Percentiles rank a stretch among this genome's conserved stretches.
Evolutionary conservation across 371 early-diverging fungal genomes (phyloP).

Genomic region (Lichtheimia ramosa): DNA sequence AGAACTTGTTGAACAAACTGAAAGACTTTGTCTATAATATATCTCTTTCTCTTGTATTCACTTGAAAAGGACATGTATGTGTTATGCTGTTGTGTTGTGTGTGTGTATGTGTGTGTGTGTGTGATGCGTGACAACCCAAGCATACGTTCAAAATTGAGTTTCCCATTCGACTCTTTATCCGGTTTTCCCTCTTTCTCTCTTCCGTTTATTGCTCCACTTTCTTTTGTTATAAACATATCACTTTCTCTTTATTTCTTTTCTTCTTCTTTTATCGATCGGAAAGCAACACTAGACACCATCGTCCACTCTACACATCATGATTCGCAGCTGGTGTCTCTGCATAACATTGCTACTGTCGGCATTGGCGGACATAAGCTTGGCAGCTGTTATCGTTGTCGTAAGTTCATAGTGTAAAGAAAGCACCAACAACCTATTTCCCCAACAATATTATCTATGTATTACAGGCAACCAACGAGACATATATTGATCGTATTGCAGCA

Average conservation of each 20-base stretch:
- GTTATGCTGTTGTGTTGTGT: background rate
- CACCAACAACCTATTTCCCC: background rate
- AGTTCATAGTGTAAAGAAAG: background rate
- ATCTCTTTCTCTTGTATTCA: no score
- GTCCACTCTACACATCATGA: slow-evolving; percentile 5
- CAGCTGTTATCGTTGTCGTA: slow-evolving; percentile 19
- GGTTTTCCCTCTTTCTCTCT: slow-evolving; percentile 4
- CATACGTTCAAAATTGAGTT: background rate
- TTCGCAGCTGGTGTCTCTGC: slow-evolving; percentile 3
- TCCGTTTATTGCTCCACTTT: slow-evolving; percentile 8
- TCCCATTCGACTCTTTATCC: background rate
- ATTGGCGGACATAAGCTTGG: slow-evolving; percentile 6
- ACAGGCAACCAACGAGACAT: slow-evolving; percentile 60
- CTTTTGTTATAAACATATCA: slow-evolving; percentile 1
- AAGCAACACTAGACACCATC: background rate
- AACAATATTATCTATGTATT: background rate
- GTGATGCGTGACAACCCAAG: slow-evolving; percentile 2
- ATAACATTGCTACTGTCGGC: slow-evolving; percentile 4
- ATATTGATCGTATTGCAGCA: slow-evolving; percentile 67
- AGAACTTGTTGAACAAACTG: background rate
- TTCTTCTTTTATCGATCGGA: background rate
- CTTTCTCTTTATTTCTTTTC: background rate
- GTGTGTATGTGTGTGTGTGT: background rate
- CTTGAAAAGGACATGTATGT: no score
- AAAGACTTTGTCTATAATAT: background rate